These are phyloP conservation scores for Monilinia laxa DNA, from an alignment of 2,329 filamentous ascomycete species.

Conservation along the genomic window DNA sequence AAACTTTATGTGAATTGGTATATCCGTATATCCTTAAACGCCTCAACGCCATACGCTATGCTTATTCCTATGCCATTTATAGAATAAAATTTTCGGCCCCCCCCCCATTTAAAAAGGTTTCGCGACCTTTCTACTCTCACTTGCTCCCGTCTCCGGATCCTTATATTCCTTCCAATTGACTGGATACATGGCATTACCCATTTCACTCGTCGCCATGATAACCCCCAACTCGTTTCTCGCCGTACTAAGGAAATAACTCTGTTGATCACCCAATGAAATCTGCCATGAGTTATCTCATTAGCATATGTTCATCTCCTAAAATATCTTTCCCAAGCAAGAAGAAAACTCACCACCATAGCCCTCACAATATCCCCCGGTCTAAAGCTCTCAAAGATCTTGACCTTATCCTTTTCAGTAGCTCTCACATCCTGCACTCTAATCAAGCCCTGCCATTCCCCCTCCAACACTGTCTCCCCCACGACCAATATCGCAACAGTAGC, in stretches of 20 bases:
- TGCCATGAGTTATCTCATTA: conserved; percentile 37
- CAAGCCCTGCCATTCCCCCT: conserved; percentile 80
- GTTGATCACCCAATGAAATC: conserved; percentile 90
- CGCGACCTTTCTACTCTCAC: conserved; percentile 86
- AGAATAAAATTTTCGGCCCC: background rate
- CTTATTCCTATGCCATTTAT: background rate
- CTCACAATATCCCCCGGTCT: conserved; percentile 89
- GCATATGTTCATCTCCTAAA: background rate
- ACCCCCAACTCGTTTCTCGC: conserved; percentile 90
- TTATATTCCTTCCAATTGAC: conserved; percentile 94
- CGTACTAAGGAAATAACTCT: conserved; percentile 93
- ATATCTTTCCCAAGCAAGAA: background rate
- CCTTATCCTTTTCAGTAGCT: conserved; percentile 92
- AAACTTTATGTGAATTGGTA: conserved; percentile 15
- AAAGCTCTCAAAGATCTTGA: conserved; percentile 88
- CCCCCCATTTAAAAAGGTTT: conserved; percentile 66
- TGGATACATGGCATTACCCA: conserved; percentile 86
- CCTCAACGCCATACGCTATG: conserved; percentile 19
- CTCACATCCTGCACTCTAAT: conserved; percentile 89
- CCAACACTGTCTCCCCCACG: conserved; percentile 68
- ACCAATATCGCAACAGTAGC: conserved; percentile 84
- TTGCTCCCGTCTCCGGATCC: conserved; percentile 74
- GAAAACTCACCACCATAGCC: conserved; percentile 67
- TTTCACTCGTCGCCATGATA: conserved; percentile 86
- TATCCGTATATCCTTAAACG: conserved; percentile 15